Evolutionary conservation across 2,329 filamentous ascomycete genomes (phyloP).

Genomic region (Penicillium sp.): DNA sequence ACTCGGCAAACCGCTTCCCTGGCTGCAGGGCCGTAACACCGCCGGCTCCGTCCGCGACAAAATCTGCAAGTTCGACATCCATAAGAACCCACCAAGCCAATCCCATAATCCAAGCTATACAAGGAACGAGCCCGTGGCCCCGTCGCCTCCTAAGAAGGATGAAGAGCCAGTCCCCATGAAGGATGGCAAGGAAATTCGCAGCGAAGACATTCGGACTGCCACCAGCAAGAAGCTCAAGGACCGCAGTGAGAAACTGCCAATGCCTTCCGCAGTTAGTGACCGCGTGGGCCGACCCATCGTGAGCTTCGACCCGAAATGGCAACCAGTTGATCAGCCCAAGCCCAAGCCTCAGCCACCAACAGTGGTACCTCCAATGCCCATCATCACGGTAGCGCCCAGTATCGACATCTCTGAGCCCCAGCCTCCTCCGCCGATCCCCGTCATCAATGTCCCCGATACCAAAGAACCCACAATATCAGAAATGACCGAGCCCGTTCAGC

Average conservation of each 20-base stretch:
- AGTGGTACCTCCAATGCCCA: conserved; percentile 49
- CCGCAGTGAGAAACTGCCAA: conserved; percentile 82
- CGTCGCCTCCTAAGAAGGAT: conserved; percentile 24
- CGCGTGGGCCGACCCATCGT: conserved; percentile 90
- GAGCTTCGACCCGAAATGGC: conserved; percentile 88
- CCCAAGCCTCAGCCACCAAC: conserved; percentile 21
- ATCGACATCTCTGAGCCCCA: conserved; percentile 28
- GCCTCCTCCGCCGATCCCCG: conserved; percentile 38
- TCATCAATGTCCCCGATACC: conserved; percentile 55
- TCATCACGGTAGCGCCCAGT: conserved; percentile 49
- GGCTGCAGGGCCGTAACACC: conserved; percentile 35
- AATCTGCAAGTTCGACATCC: conserved; percentile 67
- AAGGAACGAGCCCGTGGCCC: conserved; percentile 57
- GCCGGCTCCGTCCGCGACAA: conserved; percentile 50
- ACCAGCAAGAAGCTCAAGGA: conserved; percentile 88
- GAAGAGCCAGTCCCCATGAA: conserved; percentile 59
- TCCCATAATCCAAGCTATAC: conserved; percentile 81
- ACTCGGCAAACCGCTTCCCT: conserved; percentile 44
- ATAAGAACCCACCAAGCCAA: conserved; percentile 80
- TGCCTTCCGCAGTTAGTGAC: conserved; percentile 88
- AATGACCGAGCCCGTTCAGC: conserved; percentile 25
- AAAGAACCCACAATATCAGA: conserved; percentile 43
- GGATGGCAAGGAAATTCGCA: conserved; percentile 78
- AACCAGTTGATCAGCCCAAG: conserved; percentile 53
- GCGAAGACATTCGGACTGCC: conserved; percentile 84